Evolutionary conservation across 371 early-diverging fungal species (phyloP).

Genomic region (Agmasoma carcini): DNA sequence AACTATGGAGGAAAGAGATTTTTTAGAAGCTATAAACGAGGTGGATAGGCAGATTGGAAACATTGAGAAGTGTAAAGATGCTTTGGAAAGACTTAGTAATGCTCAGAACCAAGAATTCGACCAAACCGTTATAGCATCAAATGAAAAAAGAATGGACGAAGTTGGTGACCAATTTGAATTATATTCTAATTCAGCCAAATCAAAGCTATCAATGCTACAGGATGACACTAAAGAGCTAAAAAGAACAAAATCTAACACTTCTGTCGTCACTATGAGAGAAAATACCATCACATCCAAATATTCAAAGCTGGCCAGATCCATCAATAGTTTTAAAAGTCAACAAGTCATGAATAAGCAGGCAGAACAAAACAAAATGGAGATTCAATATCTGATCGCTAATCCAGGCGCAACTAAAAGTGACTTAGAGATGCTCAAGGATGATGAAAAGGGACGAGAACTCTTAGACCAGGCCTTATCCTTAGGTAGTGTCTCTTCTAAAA

Average conservation of each 20-base stretch:
- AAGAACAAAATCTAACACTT: slow-evolving; percentile 5
- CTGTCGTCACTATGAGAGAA: slow-evolving; percentile 27
- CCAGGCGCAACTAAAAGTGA: slow-evolving; percentile 53
- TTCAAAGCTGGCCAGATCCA: slow-evolving; percentile 32
- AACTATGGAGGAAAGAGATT: no score
- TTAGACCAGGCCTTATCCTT: slow-evolving; percentile 46
- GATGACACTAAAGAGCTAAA: slow-evolving; percentile 13
- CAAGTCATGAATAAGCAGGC: slow-evolving; percentile 33
- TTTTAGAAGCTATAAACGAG: no score
- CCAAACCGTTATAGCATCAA: no score
- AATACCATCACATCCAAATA: slow-evolving; percentile 37
- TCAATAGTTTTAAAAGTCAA: slow-evolving; percentile 36
- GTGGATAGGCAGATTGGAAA: no score
- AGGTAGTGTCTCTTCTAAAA: slow-evolving; percentile 34
- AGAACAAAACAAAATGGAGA: slow-evolving; percentile 48
- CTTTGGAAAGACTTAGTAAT: no score
- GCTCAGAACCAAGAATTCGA: no score
- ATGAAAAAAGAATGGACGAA: slow-evolving; percentile 32
- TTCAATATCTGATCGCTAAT: slow-evolving; percentile 50
- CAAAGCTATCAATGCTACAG: slow-evolving; percentile 12
- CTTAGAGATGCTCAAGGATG: slow-evolving; percentile 33
- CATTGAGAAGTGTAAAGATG: no score
- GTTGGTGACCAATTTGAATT: slow-evolving; percentile 36
- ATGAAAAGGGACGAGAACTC: slow-evolving; percentile 15
- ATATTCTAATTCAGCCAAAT: slow-evolving; percentile 28